These are phyloP conservation scores for Skeletonema grethae DNA, from an alignment of 108 stramenopile genomes.

Conservation along the genomic window DNA sequence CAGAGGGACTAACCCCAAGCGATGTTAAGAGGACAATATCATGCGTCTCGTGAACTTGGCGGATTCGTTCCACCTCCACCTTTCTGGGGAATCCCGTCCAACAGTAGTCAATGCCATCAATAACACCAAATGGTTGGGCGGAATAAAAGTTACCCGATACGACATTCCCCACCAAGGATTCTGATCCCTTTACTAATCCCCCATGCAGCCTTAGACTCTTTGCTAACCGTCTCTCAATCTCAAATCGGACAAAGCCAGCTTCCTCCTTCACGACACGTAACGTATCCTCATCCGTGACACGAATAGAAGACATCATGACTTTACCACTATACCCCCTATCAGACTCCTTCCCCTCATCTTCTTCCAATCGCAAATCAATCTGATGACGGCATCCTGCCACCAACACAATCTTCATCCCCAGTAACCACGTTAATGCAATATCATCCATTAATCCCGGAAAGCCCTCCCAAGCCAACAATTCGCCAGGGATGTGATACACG, in stretches of 20 bases:
- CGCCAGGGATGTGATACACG: conserved; percentile 93
- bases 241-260: conserved; percentile 94
- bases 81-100: conserved; percentile 90
- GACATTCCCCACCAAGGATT: conserved; percentile 74
- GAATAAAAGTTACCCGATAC: conserved; percentile 89
- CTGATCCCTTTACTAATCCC: conserved; percentile 39
- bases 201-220: conserved; percentile 74
- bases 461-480: conserved; percentile 57
- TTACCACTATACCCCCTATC: conserved; percentile 36
- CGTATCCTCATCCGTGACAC: conserved; percentile 83
- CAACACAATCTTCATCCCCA: conserved; percentile 91
- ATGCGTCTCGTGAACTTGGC: conserved; percentile 72
- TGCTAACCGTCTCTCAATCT: conserved; percentile 91
- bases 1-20: conserved; percentile 88
- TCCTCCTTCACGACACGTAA: conserved; percentile 92
- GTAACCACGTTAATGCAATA: conserved; percentile 87
- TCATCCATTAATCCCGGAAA: conserved; percentile 92
- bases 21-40: conserved; percentile 93
- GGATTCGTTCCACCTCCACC: conserved; percentile 88
- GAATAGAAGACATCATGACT: conserved; percentile 64
- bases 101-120: conserved; percentile 82
- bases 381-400: conserved; percentile 85
- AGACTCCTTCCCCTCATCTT: conserved; percentile 19
- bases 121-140: conserved; percentile 85
- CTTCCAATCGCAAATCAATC: conserved; percentile 65